Conservation (phyloP, 371 early-diverging fungal species). For the Mucor plumbeus region DNA sequence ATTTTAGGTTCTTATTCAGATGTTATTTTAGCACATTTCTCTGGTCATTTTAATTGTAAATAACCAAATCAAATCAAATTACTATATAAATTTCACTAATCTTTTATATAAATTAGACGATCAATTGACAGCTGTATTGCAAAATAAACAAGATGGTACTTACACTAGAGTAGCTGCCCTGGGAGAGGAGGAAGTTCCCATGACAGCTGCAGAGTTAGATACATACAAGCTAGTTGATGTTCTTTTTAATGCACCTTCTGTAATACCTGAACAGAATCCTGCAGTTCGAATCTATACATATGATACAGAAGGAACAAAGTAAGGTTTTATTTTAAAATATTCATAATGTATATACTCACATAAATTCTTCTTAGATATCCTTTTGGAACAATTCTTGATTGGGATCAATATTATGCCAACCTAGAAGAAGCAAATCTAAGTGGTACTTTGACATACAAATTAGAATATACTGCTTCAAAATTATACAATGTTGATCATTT, state of each 20-base stretch:
- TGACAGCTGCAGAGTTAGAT: slow-evolving; percentile 21
- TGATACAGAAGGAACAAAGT: slow-evolving; percentile 25
- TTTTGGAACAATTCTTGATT: slow-evolving; percentile 46
- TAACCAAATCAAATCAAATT: background rate
- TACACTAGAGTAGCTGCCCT: slow-evolving; percentile 23
- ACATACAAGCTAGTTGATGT: slow-evolving; percentile 25
- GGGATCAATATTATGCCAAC: slow-evolving; percentile 60
- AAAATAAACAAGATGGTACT: slow-evolving; percentile 7
- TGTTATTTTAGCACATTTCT: slow-evolving; percentile 52
- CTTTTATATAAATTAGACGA: slow-evolving; percentile 14
- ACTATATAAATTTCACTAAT: too few species aligned
- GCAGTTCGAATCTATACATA: slow-evolving; percentile 57
- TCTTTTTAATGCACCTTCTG: slow-evolving; percentile 52
- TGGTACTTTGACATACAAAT: slow-evolving; percentile 35
- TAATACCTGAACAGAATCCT: slow-evolving; percentile 59
- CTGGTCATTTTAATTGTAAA: slow-evolving; percentile 54
- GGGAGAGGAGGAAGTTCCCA: slow-evolving; percentile 23
- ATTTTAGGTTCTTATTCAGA: slow-evolving; percentile 48
- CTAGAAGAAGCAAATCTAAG: slow-evolving; percentile 42
- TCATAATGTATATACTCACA: too few species aligned
- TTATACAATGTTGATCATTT: slow-evolving; percentile 43
- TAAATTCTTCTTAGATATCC: slow-evolving; percentile 4
- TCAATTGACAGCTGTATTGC: slow-evolving; percentile 25
- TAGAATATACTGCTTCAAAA: slow-evolving; percentile 55
- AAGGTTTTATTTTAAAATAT: background rate